These are phyloP conservation scores for Chlorella sp. DNA, from an alignment of 139 green algal genomes.

Conservation along the genomic window DNA sequence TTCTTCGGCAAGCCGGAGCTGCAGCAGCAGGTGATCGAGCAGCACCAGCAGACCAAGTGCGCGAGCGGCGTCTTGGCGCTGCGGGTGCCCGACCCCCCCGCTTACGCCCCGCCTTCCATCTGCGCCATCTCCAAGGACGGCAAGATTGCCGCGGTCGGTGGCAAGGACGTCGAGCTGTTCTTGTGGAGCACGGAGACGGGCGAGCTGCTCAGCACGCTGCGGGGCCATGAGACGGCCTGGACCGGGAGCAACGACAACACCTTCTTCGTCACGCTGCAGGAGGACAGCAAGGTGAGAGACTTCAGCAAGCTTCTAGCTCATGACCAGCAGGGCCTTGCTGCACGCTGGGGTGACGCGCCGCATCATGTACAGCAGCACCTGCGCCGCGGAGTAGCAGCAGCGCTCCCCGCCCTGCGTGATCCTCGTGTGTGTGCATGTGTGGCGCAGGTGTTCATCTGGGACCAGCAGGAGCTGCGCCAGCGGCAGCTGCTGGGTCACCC, in stretches of 20 bases:
- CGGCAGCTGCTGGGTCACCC: slow-evolving; percentile 19
- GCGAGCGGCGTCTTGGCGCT: slow-evolving; percentile 17
- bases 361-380: too few relatives aligned
- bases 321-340: too few relatives aligned
- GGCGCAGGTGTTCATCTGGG: slow-evolving; percentile 28
- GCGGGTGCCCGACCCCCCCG: slow-evolving; percentile 30
- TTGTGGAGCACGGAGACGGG: slow-evolving; percentile 33
- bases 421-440: too few relatives aligned
- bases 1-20: slow-evolving; percentile 26
- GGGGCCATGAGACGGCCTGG: slow-evolving; percentile 40
- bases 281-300: slow-evolving; percentile 27
- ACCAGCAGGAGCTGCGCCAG: slow-evolving; percentile 16
- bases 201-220: slow-evolving; percentile 26
- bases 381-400: too few relatives aligned
- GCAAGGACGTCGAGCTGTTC: slow-evolving; percentile 37
- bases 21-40: not conserved
- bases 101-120: slow-evolving; percentile 18
- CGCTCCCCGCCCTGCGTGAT: too few relatives aligned
- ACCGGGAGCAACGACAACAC: slow-evolving; percentile 25
- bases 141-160: slow-evolving; percentile 32
- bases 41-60: slow-evolving; percentile 4
- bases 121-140: slow-evolving; percentile 34
- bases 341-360: too few relatives aligned
- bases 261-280: slow-evolving; percentile 41
- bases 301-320: too few relatives aligned